These are phyloP conservation scores for Cubamyces sp. DNA, from an alignment of 768 basidiomycete species.

Conservation along the genomic window DNA sequence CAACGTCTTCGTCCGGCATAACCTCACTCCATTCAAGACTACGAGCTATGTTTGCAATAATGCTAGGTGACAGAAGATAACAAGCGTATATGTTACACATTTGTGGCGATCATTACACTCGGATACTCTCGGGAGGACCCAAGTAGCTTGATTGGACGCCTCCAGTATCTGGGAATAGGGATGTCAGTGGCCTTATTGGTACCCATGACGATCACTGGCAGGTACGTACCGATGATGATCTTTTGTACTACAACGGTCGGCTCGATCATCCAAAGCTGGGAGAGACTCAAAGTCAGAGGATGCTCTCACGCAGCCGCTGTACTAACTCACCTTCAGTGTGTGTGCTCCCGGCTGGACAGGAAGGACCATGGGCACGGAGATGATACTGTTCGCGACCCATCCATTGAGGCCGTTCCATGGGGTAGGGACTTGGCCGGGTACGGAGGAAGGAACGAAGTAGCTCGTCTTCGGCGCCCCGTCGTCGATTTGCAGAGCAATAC, in stretches of 20 bases:
- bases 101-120: slow-evolving; percentile 11
- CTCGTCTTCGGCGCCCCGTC: slow-evolving; percentile 43
- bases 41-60: no score
- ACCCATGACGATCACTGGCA: neutral
- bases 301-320: slow-evolving; percentile 1
- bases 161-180: slow-evolving; percentile 50
- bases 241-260: slow-evolving; percentile 65
- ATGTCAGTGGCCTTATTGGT: neutral
- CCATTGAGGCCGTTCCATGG: slow-evolving; percentile 54
- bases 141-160: slow-evolving; percentile 60
- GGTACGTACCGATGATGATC: slow-evolving; percentile 56
- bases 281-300: neutral
- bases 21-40: no score
- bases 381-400: slow-evolving; percentile 58
- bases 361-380: slow-evolving; percentile 45
- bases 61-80: no score
- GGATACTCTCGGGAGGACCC: slow-evolving; percentile 64
- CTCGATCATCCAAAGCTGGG: slow-evolving; percentile 58
- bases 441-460: slow-evolving; percentile 51
- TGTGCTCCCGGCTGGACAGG: slow-evolving; percentile 55
- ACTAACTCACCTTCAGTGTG: slow-evolving; percentile 52
- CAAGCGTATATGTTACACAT: no score
- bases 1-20: no score
- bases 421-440: slow-evolving; percentile 49
- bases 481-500: slow-evolving; percentile 57